These are phyloP conservation scores for Strigomonas galati DNA, from an alignment of 208 protist genomes.

Conservation along the genomic window DNA sequence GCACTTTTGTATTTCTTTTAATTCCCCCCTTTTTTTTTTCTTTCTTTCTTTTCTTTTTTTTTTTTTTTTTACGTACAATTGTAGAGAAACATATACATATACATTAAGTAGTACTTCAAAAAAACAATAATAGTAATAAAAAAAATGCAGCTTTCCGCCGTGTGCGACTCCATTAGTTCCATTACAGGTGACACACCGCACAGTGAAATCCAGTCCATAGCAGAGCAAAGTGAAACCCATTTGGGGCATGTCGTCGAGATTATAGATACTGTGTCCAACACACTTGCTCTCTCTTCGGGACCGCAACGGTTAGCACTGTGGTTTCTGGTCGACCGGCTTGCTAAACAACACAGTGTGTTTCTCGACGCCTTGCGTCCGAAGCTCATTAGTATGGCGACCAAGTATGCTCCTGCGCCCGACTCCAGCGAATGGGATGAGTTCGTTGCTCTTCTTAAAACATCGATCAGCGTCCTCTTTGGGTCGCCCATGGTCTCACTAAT, in stretches of 20 bases:
- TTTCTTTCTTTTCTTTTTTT: conserved; percentile 18
- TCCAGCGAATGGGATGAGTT: conserved; percentile 62
- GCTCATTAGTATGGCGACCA: conserved; percentile 46
- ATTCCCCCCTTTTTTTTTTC: conserved; percentile 14
- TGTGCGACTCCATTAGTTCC: conserved; percentile 72
- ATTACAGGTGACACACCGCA: conserved; percentile 52
- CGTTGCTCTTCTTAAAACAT: conserved; percentile 61
- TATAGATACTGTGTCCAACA: conserved; percentile 73
- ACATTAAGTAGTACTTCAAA: conserved; percentile 4
- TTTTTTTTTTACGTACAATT: neutral
- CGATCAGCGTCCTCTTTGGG: conserved; percentile 78
- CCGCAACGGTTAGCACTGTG: conserved; percentile 66
- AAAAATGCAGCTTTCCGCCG: conserved; percentile 37
- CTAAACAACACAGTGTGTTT: conserved; percentile 79
- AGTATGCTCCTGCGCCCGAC: conserved; percentile 28
- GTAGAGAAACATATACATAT: conserved; percentile 8
- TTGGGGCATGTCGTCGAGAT: conserved; percentile 59
- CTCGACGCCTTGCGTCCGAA: conserved; percentile 70
- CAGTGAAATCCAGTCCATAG: conserved; percentile 40
- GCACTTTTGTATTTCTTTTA: conserved; percentile 16
- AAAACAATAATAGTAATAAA: neutral
- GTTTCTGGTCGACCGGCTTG: conserved; percentile 82
- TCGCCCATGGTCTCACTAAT: conserved; percentile 71
- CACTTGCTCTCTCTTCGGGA: conserved; percentile 46
- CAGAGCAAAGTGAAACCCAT: conserved; percentile 60